Conservation (phyloP, 768 basidiomycete genomes). For the Amanita exitialis region DNA sequence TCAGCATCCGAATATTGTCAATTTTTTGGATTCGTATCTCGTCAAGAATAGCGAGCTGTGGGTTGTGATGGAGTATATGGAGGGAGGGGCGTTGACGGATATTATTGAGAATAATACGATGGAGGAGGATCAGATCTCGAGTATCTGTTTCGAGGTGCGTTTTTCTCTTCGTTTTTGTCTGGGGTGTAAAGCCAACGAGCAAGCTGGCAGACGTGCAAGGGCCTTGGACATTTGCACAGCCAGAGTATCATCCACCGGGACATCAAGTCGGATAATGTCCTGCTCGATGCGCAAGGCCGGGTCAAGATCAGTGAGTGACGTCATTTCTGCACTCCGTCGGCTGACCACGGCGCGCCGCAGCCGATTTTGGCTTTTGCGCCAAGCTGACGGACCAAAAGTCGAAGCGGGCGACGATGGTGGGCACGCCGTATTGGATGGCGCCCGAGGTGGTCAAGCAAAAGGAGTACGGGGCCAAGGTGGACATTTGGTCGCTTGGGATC, state of each 20-base stretch:
- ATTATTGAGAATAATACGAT: conserved; percentile 96
- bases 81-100: conserved; percentile 94
- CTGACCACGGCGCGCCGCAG: conserved; percentile 25
- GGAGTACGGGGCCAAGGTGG: conserved; percentile 94
- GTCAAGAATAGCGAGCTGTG: conserved; percentile 84
- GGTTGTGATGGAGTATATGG: conserved; percentile 99
- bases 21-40: conserved; percentile 87
- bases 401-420: conserved; percentile 97
- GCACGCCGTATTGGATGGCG: conserved; percentile 98
- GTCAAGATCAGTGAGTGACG: conserved; percentile 89
- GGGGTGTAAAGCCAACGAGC: too few species aligned
- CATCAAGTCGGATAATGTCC: conserved; percentile 94
- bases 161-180: too few species aligned
- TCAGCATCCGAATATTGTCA: conserved; percentile 95
- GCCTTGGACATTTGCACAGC: conserved; percentile 84
- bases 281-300: conserved; percentile 83
- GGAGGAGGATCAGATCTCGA: conserved; percentile 91
- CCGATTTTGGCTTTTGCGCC: conserved; percentile 95
- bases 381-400: conserved; percentile 95
- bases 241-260: conserved; percentile 96
- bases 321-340: not conserved
- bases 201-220: conserved; percentile 99
- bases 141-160: conserved; percentile 86
- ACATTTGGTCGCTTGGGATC: conserved; percentile 95
- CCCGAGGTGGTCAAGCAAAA: conserved; percentile 98